Base-by-base conservation (phyloP, 1,284 basidiomycete species). In the Puccinia horiana region DNA sequence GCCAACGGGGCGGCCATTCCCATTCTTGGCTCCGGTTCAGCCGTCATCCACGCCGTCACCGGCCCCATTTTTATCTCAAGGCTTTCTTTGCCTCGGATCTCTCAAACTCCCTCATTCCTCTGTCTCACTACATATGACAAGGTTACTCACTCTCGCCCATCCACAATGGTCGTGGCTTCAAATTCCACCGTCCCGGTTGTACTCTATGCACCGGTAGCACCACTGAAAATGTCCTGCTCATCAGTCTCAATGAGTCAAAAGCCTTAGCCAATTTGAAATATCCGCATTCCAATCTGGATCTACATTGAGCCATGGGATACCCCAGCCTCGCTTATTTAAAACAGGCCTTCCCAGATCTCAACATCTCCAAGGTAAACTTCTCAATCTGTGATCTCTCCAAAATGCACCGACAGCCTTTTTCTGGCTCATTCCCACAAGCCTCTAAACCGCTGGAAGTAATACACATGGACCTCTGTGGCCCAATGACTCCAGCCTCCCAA, bases 391-490 rank as follows among this genome's bases (percentile, higher is more conserved):
- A 47, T 40, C 20, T 49, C 4, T 11, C 70, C 14, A 73, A 73
- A 73, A 47, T 32, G n/a, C 70, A 70, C 44, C 40, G 67, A 4
- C 37, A 16, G 16, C 67, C 67, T 42, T 70, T 70, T 44, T 6
- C 32, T 47, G 67, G 67, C 11, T 42, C 40, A 8, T 56, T 79
- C 58, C 47, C 77, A 26, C 54, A 2, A 1, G 29, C 52, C 35
- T 20, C 3, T 40, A 14, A 58, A 14, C 52, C 52, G 2, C 26
- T 80, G 16, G 67, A 58, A 9, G 23, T 35, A 6, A 32, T 72
- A 9, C 77, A 80, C 54, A 80, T 70, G 65, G 76, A 78, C 63
- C 49, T 78, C 32, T 67, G 76, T 47, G 61, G 76, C 9, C 56
- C 56, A 16, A 77, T 75, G 9, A 54, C 8, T 5, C 73, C 73